These are phyloP conservation scores for Sanguinoderma infundibulare DNA, from an alignment of 1,284 basidiomycete genomes.

Conservation along the genomic window DNA sequence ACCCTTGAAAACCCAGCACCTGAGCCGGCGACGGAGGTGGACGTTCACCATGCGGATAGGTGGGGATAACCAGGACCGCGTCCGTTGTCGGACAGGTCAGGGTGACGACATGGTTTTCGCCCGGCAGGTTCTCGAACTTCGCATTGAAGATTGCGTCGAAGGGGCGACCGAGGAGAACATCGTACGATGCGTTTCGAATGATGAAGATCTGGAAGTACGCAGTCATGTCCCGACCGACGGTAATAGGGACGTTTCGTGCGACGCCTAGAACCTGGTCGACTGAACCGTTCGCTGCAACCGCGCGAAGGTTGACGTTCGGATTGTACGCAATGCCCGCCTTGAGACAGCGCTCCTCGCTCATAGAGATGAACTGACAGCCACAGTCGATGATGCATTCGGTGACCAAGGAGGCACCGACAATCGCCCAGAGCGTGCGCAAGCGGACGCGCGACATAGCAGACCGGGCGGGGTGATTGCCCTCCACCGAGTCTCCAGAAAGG, in stretches of 20 bases:
- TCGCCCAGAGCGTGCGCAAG: neutral
- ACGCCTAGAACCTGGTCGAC: neutral
- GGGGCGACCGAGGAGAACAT: slow-evolving; percentile 38
- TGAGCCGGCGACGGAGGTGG: neutral
- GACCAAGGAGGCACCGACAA: neutral
- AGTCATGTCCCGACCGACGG: neutral
- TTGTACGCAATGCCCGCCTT: neutral
- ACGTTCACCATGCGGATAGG: slow-evolving; percentile 19
- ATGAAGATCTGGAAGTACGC: slow-evolving; percentile 30
- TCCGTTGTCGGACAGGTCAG: slow-evolving; percentile 33
- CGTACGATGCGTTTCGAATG: slow-evolving; percentile 36
- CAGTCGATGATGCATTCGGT: neutral
- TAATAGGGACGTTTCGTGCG: neutral
- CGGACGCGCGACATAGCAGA: neutral
- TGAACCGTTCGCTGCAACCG: neutral
- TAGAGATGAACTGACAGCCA: neutral
- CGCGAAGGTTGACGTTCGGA: neutral
- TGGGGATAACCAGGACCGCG: slow-evolving; percentile 27
- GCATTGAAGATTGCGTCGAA: slow-evolving; percentile 38
- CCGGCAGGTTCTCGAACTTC: slow-evolving; percentile 23
- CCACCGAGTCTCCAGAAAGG: too few species aligned
- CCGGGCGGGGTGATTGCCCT: too few species aligned
- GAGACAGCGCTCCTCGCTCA: neutral
- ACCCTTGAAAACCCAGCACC: slow-evolving; percentile 7
- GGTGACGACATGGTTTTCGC: slow-evolving; percentile 30